Conservation (phyloP, 73 alveolate species). For the Durusdinium trenchii region DNA sequence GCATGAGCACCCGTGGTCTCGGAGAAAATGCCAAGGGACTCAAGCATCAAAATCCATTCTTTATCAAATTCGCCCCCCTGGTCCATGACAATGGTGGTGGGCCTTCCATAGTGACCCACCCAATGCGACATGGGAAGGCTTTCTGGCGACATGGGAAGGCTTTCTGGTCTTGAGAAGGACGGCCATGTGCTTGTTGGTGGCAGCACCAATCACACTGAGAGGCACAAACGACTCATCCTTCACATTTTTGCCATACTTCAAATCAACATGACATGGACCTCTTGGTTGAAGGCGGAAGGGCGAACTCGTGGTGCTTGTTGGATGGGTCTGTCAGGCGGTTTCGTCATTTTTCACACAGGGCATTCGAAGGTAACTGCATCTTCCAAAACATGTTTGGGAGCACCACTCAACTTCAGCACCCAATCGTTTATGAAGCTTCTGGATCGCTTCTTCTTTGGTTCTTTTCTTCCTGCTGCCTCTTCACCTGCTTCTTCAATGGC, state of each 20-base stretch:
- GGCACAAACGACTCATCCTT: neutral
- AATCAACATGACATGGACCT: constrained; percentile 52
- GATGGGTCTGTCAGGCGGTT: neutral
- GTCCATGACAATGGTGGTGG: neutral
- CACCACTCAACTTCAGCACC: constrained; percentile 67
- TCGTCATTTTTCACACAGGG: neutral
- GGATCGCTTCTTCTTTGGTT: no score
- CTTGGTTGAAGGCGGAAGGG: constrained; percentile 23
- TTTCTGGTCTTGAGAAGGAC: constrained; percentile 1
- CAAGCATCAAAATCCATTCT: constrained; percentile 3
- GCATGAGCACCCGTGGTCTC: constrained; percentile 42
- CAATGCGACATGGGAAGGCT: constrained; percentile 46
- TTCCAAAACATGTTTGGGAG: neutral
- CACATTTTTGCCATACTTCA: constrained; percentile 41
- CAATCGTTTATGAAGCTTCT: neutral
- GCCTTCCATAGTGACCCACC: neutral
- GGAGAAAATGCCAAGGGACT: neutral
- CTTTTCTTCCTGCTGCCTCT: no score
- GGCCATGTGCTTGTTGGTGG: constrained; percentile 46
- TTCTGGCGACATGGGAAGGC: neutral
- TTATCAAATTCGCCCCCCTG: constrained; percentile 76
- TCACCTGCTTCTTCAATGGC: no score
- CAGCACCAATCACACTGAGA: constrained; percentile 6
- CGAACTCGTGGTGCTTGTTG: neutral
- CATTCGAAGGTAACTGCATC: neutral